phyloP scores from a whole-genome alignment of 495 filamentous ascomycete genomes.

The Penicillium ochrochloron region DNA sequence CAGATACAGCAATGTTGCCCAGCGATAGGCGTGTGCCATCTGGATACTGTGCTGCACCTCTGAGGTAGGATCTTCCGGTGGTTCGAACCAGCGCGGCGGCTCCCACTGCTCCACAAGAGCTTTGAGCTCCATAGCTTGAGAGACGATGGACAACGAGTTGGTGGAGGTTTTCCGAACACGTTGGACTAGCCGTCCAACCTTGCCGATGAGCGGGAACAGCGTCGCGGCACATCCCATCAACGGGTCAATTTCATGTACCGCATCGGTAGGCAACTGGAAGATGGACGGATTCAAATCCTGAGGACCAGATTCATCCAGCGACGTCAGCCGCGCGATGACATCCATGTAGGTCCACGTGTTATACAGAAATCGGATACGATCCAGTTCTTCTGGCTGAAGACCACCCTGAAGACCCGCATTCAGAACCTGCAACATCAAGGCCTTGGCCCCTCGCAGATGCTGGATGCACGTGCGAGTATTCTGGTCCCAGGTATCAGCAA shows the following conservation, averaged over 20 bases:
- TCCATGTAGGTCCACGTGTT: slow-evolving; percentile 86
- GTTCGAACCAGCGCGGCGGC: slow-evolving; percentile 59
- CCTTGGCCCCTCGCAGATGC: slow-evolving; percentile 72
- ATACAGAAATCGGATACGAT: slow-evolving; percentile 69
- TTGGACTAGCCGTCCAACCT: slow-evolving; percentile 70
- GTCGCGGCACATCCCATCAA: slow-evolving; percentile 75
- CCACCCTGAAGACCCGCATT: slow-evolving; percentile 40
- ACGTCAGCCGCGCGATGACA: slow-evolving; percentile 76
- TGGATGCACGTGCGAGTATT: slow-evolving; percentile 75
- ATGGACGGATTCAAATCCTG: slow-evolving; percentile 56
- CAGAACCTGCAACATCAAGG: slow-evolving; percentile 65
- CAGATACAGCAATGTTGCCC: slow-evolving; percentile 74
- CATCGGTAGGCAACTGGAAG: slow-evolving; percentile 44
- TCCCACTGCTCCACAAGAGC: slow-evolving; percentile 66
- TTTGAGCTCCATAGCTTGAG: slow-evolving; percentile 68
- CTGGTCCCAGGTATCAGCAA: slow-evolving; percentile 79
- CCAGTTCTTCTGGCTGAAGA: slow-evolving; percentile 47
- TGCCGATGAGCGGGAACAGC: slow-evolving; percentile 75
- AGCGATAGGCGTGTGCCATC: slow-evolving; percentile 78
- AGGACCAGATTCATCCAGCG: slow-evolving; percentile 61
- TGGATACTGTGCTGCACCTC: slow-evolving; percentile 69
- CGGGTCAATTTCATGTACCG: slow-evolving; percentile 68
- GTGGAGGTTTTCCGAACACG: slow-evolving; percentile 59
- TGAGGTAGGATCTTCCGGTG: slow-evolving; percentile 68
- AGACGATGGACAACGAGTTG: slow-evolving; percentile 67